These are phyloP conservation scores for Acacia pycnantha DNA, from an alignment of 331 rosid species.

Conservation along the genomic window DNA sequence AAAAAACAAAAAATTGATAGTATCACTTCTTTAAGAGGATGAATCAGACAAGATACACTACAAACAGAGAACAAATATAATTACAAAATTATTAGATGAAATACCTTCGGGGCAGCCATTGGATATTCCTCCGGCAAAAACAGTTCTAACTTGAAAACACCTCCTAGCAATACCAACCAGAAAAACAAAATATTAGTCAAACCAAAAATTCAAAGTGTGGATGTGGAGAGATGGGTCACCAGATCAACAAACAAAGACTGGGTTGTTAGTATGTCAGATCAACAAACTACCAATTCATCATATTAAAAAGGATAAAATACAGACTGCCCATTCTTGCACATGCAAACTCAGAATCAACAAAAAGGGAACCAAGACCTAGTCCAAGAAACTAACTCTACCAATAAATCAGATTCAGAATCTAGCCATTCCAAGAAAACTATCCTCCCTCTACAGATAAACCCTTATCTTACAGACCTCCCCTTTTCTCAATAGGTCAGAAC, in stretches of 20 bases:
- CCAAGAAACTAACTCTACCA: background rate
- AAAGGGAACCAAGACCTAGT: background rate
- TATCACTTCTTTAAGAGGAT: background rate
- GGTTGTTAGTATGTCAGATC: background rate
- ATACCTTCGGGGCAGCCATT: conserved; percentile 98
- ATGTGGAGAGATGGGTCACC: background rate
- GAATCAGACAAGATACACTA: background rate
- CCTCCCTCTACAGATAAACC: background rate
- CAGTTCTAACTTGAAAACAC: conserved; percentile 92
- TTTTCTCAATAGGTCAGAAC: background rate
- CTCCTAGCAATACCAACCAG: conserved; percentile 52
- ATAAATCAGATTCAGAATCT: background rate
- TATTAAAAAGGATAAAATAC: background rate
- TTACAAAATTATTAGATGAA: conserved; percentile 1
- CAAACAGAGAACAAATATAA: conserved; percentile 19
- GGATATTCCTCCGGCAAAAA: conserved; percentile 97
- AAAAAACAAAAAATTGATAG: background rate
- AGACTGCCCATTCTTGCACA: background rate
- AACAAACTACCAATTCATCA: background rate
- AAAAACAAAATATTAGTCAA: conserved; percentile 12
- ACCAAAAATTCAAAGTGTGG: background rate
- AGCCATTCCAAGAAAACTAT: conserved; percentile 5
- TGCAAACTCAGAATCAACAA: conserved; percentile 2
- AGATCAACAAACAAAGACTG: background rate
- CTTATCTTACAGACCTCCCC: background rate